These are phyloP conservation scores for Diospyros kaki DNA, from an alignment of 148 eudicot species.

Conservation along the genomic window DNA sequence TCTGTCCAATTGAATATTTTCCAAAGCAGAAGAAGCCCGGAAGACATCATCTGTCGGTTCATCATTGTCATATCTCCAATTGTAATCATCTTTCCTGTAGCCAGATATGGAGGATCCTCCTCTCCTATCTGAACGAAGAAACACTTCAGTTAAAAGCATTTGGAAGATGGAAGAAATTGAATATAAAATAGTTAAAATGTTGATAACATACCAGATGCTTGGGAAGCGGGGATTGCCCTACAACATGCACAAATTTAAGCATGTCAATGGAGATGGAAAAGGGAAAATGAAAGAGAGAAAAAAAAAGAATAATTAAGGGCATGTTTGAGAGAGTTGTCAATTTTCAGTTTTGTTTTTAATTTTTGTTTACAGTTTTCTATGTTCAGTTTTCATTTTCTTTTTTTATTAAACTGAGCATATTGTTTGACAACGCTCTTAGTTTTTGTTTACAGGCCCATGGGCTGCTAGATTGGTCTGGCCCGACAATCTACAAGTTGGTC, in stretches of 20 bases:
- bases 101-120: conserved; percentile 72
- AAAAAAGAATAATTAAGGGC: background rate
- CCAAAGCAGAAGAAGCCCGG: conserved; percentile 80
- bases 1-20: conserved; percentile 91
- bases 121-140: conserved; percentile 55
- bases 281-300: conserved; percentile 1
- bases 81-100: conserved; percentile 83
- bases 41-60: conserved; percentile 71
- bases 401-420: too few relatives aligned
- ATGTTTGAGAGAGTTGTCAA: too few relatives aligned
- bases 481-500: too few relatives aligned
- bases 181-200: background rate
- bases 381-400: too few relatives aligned
- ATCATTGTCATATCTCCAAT: conserved; percentile 76
- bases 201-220: conserved; percentile 67
- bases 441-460: too few relatives aligned
- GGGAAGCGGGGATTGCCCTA: conserved; percentile 74
- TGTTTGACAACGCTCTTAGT: too few relatives aligned
- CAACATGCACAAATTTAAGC: conserved; percentile 14
- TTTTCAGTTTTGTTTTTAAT: too few relatives aligned
- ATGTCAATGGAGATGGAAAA: conserved; percentile 1
- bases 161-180: background rate
- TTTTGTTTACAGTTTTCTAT: too few relatives aligned
- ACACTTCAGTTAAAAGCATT: conserved; percentile 6
- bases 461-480: too few relatives aligned